phyloP scores from a whole-genome alignment of 345 rosid species.

The Garcia nutans region DNA sequence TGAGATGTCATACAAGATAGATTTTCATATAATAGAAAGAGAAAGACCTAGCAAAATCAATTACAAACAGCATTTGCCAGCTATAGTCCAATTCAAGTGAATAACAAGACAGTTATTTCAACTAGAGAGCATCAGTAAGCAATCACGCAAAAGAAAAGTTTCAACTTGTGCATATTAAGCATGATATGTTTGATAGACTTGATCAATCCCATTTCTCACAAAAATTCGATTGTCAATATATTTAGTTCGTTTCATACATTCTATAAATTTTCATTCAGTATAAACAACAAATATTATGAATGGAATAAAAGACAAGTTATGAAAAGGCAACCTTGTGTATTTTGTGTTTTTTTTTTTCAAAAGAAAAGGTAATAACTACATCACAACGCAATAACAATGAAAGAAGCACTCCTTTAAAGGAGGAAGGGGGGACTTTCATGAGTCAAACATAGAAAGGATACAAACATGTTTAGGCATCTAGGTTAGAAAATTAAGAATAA shows the following conservation, averaged over 20 bases:
- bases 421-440: too few relatives aligned
- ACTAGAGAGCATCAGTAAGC: not conserved
- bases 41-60: not conserved
- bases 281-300: not conserved
- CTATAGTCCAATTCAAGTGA: not conserved
- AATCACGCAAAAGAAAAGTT: not conserved
- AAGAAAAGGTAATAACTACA: too few relatives aligned
- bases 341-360: too few relatives aligned
- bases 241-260: not conserved
- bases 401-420: too few relatives aligned
- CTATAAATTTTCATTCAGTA: not conserved
- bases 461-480: too few relatives aligned
- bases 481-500: too few relatives aligned
- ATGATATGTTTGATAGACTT: not conserved
- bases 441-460: too few relatives aligned
- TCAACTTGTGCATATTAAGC: not conserved
- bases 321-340: too few relatives aligned
- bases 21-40: not conserved
- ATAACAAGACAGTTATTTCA: not conserved
- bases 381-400: too few relatives aligned
- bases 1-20: conserved; percentile 3
- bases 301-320: too few relatives aligned
- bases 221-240: not conserved
- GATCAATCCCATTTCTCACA: not conserved
- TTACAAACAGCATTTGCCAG: not conserved